Conservation (phyloP, 1,139 yeast genomes). For the Taiozyma onychis region DNA sequence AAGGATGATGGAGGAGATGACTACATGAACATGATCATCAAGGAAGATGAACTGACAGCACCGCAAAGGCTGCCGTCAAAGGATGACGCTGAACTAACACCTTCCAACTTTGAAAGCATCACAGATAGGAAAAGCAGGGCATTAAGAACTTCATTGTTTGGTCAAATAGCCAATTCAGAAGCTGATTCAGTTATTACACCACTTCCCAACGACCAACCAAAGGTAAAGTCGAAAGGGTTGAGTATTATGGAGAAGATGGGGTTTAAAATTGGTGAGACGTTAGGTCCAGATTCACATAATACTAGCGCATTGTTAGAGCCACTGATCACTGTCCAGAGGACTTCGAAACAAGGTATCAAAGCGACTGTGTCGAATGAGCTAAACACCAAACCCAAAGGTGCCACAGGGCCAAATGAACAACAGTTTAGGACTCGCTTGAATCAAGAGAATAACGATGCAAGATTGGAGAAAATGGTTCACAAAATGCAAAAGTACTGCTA, state of each 20-base stretch:
- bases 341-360: slow-evolving; percentile 12
- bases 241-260: slow-evolving; percentile 56
- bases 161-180: neutral
- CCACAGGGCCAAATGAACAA: slow-evolving; percentile 11
- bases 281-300: slow-evolving; percentile 30
- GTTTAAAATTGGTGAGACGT: slow-evolving; percentile 37
- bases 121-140: slow-evolving; percentile 1
- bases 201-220: slow-evolving; percentile 3
- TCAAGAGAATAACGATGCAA: slow-evolving; percentile 12
- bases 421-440: slow-evolving; percentile 22
- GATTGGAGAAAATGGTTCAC: slow-evolving; percentile 12
- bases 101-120: slow-evolving; percentile 4
- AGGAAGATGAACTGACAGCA: slow-evolving; percentile 8
- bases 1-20: slow-evolving; percentile 9
- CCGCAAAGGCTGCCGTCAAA: slow-evolving; percentile 5
- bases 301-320: slow-evolving; percentile 19
- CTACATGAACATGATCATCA: slow-evolving; percentile 14
- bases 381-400: neutral
- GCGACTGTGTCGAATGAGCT: neutral
- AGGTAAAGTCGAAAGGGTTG: slow-evolving; percentile 37
- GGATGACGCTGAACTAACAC: slow-evolving; percentile 6
- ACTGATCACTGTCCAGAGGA: slow-evolving; percentile 23
- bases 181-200: neutral
- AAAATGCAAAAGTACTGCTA: slow-evolving; percentile 28
- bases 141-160: slow-evolving; percentile 7